Percentiles rank a stretch among this genome's conserved stretches.
These are phyloP conservation scores for Penicillium cinerascens DNA, from an alignment of 495 filamentous ascomycete species.

Conservation along the genomic window DNA sequence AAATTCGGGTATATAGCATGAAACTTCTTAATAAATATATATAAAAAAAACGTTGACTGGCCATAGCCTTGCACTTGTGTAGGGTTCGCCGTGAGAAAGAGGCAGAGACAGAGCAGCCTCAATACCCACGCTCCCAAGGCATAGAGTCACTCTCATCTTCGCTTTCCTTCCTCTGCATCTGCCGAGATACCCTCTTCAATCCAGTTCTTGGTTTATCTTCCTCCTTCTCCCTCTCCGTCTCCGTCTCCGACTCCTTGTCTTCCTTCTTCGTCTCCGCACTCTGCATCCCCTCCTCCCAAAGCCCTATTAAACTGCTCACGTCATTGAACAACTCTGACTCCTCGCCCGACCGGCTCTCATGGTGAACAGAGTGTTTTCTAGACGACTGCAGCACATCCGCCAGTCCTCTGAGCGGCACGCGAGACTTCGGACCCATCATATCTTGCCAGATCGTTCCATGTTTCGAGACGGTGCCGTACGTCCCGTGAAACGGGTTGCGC, in stretches of 20 bases:
- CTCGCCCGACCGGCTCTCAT: background rate
- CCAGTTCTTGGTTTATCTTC: background rate
- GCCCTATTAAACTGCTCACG: constrained; percentile 23
- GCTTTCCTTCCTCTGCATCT: background rate
- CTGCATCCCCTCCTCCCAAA: constrained; percentile 24
- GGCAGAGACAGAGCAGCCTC: too few species aligned
- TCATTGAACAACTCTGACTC: background rate
- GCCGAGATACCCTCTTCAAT: background rate
- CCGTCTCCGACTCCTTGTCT: too few species aligned
- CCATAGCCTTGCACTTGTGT: too few species aligned
- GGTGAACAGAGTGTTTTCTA: constrained; percentile 7
- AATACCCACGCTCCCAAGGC: background rate
- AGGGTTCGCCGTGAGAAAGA: too few species aligned
- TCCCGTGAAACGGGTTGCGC: constrained; percentile 31
- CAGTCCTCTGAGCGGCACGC: constrained; percentile 27
- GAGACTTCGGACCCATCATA: constrained; percentile 18
- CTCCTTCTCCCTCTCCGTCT: background rate
- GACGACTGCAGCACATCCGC: constrained; percentile 27
- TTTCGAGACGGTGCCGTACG: constrained; percentile 16
- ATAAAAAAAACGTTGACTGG: too few species aligned
- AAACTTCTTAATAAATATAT: background rate
- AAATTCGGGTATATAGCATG: background rate
- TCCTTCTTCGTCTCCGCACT: background rate
- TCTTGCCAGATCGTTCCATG: constrained; percentile 21
- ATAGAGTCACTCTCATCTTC: background rate